Percentiles rank a stretch among this genome's conserved stretches.
phyloP scores from a whole-genome alignment of 441 rosid species.

The Erysimum cheiri region DNA sequence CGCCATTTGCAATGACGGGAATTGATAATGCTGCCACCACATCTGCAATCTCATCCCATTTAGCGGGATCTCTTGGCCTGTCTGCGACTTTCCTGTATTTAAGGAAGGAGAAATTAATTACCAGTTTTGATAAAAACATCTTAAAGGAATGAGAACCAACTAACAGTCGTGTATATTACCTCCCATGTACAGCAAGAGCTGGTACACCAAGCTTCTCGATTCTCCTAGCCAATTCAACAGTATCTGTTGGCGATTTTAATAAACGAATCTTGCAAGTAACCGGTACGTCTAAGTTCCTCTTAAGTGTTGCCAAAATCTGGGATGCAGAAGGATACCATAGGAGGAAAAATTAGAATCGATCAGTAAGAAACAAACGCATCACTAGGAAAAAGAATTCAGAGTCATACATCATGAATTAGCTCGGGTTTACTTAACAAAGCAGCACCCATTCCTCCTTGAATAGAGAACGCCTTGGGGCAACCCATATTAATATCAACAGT shows the following conservation, averaged over 20 bases:
- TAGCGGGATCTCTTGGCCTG: slow-evolving; percentile 94
- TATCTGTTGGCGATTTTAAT: slow-evolving; percentile 69
- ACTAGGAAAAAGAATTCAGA: neutral
- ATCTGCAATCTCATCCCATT: slow-evolving; percentile 87
- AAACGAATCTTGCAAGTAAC: slow-evolving; percentile 92
- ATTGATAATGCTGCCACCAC: slow-evolving; percentile 78
- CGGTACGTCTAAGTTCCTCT: slow-evolving; percentile 79
- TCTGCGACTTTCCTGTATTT: slow-evolving; percentile 75
- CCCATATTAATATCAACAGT: slow-evolving; percentile 95
- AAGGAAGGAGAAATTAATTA: slow-evolving; percentile 24
- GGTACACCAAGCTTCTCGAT: slow-evolving; percentile 93
- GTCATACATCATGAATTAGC: slow-evolving; percentile 80
- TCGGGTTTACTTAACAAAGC: slow-evolving; percentile 82
- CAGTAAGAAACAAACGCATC: slow-evolving; percentile 13
- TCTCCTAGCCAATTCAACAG: slow-evolving; percentile 88
- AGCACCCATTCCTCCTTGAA: slow-evolving; percentile 99
- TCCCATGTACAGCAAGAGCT: slow-evolving; percentile 92
- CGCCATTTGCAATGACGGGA: slow-evolving; percentile 95
- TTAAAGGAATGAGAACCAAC: slow-evolving; percentile 4
- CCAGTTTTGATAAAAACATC: slow-evolving; percentile 5
- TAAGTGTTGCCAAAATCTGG: slow-evolving; percentile 83
- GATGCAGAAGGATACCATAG: slow-evolving; percentile 26
- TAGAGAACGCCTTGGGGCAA: slow-evolving; percentile 88
- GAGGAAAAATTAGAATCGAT: neutral
- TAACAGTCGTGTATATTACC: slow-evolving; percentile 50